phyloP scores from a whole-genome alignment of 345 rosid genomes.

The Melastoma malabathricum region DNA sequence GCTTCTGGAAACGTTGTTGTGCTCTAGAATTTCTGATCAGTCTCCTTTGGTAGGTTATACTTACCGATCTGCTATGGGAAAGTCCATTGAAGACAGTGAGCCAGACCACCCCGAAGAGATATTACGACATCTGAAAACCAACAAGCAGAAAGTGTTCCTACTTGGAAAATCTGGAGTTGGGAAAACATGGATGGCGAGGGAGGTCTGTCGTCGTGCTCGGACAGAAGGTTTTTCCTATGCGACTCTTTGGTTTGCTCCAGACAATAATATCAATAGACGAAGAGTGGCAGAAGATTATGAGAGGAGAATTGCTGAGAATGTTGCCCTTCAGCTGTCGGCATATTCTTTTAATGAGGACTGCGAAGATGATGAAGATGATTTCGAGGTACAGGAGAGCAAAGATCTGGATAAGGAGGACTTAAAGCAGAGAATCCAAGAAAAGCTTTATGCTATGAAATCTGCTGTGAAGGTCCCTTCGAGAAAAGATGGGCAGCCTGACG shows the following conservation, averaged over 20 bases:
- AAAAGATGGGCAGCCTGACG: too few species aligned
- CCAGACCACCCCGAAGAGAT: accelerated
- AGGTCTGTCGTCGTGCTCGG: slow-evolving; percentile 4
- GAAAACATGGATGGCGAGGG: slow-evolving; percentile 9
- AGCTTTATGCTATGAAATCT: background rate
- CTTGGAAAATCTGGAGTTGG: slow-evolving; percentile 2
- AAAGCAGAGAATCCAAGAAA: background rate
- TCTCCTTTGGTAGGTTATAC: too few species aligned
- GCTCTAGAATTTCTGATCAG: too few species aligned
- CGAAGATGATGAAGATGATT: slow-evolving; percentile 4
- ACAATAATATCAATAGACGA: background rate
- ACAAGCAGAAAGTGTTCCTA: background rate
- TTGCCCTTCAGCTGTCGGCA: slow-evolving; percentile 4
- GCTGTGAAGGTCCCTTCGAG: background rate
- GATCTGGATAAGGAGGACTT: background rate
- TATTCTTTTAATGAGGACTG: background rate
- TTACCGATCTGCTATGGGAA: too few species aligned
- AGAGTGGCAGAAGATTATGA: background rate
- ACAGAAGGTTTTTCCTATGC: background rate
- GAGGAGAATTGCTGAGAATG: background rate
- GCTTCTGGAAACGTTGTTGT: too few species aligned
- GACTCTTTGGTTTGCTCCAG: background rate
- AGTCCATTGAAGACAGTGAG: background rate
- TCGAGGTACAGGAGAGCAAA: background rate
- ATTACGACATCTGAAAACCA: accelerated